Base-by-base conservation (phyloP, 441 rosid genomes). In the Populus tomentosa region DNA sequence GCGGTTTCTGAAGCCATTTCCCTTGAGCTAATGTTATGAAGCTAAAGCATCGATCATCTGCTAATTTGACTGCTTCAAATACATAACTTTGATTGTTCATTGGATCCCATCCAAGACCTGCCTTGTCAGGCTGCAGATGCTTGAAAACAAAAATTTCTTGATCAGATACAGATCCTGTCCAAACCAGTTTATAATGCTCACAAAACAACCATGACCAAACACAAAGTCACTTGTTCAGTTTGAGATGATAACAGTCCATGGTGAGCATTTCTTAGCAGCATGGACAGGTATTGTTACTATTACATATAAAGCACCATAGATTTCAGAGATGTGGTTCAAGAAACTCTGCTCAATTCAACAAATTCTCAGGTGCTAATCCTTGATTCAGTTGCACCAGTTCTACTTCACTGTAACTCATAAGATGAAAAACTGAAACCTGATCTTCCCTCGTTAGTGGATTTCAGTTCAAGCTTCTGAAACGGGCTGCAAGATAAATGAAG, bases 381-480 rank as follows among this genome's bases (percentile, higher is more conserved):
- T 59, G 36, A 36, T 64, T 65, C 36, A 73, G 3, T 40, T 35
- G 38, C 21, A 59, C 21, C 2, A 38, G 16, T 63, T 73, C 77
- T 71, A 42, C 59, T 84, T 88, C 71, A 95, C 82, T 91, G 99
- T 82, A 93, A 81, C 83, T 93, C 97, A 76, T 93, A 95, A 20
- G 94, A 84, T 16, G 98, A 92, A 80, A 89, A 93, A 79, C 95
- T 93, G 85, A 88, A 89, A 65, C 99, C 95, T 38, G 86, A 86
- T 83, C 94, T 88, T 79, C 87, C 97, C 77, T 88, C 97, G 63
- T 89, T 92, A 1, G 94, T 89, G 50, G 94, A 85, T 86, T 85
- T 91, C 84, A 93, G 90, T 81, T 95, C 97, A 72, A 93, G 94
- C 84, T 95, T 95, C 89, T 93, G 98, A 82, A 90, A 93, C 0